Evolutionary conservation across 2,329 filamentous ascomycete species (phyloP).

Genomic region (Hypoxylon sp.): DNA sequence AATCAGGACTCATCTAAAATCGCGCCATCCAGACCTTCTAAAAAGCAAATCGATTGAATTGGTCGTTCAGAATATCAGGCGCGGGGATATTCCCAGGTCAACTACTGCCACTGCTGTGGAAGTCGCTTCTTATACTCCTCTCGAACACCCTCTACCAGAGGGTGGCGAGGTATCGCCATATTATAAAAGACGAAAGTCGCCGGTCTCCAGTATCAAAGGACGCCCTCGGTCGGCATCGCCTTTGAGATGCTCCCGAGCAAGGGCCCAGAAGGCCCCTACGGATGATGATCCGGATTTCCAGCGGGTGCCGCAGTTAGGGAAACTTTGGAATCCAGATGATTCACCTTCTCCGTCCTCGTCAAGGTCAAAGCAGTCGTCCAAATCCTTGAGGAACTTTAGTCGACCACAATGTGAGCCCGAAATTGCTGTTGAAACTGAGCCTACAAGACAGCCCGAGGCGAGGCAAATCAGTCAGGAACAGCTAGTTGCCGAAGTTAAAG

Average conservation of each 20-base stretch:
- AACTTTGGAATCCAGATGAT: conserved; percentile 33
- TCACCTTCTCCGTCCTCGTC: too few relatives aligned
- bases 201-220: not conserved
- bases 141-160: not conserved
- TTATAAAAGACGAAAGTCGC: not conserved
- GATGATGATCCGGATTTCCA: not conserved
- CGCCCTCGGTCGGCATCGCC: not conserved
- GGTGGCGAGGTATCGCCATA: not conserved
- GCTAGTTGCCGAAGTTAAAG: conserved; percentile 84
- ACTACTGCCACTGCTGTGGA: not conserved
- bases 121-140: not conserved
- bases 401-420: too few relatives aligned
- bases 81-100: not conserved
- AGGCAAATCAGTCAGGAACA: conserved; percentile 82
- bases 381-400: too few relatives aligned
- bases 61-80: not conserved
- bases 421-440: conserved; percentile 24
- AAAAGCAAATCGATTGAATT: not conserved
- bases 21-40: not conserved
- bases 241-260: not conserved
- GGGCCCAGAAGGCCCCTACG: too few relatives aligned
- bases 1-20: not conserved
- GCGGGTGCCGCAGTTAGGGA: not conserved
- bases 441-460: conserved; percentile 52
- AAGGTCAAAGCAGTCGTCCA: too few relatives aligned